Evolutionary conservation across 2,329 filamentous ascomycete species (phyloP).

Genomic region (Paradendryphiella salina): DNA sequence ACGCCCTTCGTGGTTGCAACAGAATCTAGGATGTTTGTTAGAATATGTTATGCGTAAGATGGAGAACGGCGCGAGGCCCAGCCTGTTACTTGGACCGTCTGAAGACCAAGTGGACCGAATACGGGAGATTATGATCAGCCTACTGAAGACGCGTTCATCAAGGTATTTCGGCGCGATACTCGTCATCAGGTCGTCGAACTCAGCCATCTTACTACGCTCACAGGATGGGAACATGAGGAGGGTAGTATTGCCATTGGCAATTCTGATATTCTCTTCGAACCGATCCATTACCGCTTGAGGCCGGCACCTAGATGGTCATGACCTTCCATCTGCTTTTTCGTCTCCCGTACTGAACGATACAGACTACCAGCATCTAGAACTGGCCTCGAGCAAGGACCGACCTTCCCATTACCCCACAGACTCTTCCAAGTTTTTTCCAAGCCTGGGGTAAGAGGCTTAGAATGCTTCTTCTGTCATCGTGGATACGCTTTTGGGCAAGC

Average conservation of each 20-base stretch:
- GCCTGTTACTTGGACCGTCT: not conserved
- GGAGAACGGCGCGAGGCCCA: not conserved
- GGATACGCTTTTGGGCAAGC: not conserved
- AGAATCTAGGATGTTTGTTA: not conserved
- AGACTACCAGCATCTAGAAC: not conserved
- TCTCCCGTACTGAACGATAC: not conserved
- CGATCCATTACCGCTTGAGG: not conserved
- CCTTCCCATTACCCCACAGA: slow-evolving; percentile 2
- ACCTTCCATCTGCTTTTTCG: not conserved
- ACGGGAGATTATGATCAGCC: slow-evolving; percentile 1
- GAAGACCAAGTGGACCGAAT: not conserved
- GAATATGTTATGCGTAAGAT: not conserved
- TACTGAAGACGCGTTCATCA: not conserved
- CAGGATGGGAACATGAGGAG: not conserved
- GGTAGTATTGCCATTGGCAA: not conserved
- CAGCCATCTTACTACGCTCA: not conserved
- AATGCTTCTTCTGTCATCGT: slow-evolving; percentile 7
- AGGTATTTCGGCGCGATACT: not conserved
- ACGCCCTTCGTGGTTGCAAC: not conserved
- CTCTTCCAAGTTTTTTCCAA: not conserved
- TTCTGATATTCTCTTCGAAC: not conserved
- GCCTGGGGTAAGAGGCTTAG: slow-evolving; percentile 1
- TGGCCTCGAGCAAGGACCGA: not conserved
- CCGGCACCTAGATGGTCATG: no score
- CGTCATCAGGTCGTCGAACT: not conserved